Conservation (phyloP, 768 basidiomycete genomes). For the Mrakia gelida region DNA sequence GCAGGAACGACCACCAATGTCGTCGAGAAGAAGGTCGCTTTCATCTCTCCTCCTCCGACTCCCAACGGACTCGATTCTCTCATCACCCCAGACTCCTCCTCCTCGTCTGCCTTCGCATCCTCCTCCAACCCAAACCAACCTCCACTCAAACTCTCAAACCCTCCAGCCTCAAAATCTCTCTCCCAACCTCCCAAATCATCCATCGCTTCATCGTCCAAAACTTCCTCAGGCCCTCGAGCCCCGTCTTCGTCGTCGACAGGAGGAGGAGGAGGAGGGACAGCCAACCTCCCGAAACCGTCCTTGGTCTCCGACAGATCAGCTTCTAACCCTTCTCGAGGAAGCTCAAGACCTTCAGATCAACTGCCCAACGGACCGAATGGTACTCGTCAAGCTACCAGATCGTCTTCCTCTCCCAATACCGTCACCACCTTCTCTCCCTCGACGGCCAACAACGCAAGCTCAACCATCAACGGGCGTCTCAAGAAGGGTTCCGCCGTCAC, state of each 20-base stretch:
- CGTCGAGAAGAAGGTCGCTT: constrained; percentile 70
- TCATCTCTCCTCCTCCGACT: constrained; percentile 74
- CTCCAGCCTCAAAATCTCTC: not conserved
- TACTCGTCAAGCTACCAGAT: not conserved
- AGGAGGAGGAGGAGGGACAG: not conserved
- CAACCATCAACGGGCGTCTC: not conserved
- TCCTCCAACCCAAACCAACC: constrained; percentile 46
- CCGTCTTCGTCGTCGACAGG: not conserved
- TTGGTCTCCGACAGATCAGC: constrained; percentile 5
- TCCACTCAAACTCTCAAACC: constrained; percentile 35
- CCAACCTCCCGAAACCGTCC: not conserved
- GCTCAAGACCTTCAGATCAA: constrained; percentile 4
- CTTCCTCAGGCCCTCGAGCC: not conserved
- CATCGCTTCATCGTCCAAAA: not conserved
- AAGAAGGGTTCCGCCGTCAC: constrained; percentile 23
- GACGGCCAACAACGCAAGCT: not conserved
- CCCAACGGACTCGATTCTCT: constrained; percentile 51
- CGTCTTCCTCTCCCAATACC: not conserved
- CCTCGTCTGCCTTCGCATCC: constrained; percentile 41
- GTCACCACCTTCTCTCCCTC: not conserved
- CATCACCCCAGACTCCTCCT: constrained; percentile 2
- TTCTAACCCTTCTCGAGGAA: constrained; percentile 2
- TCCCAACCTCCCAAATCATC: not conserved
- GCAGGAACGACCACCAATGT: too few relatives aligned
- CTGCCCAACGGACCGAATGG: not conserved